phyloP scores from a whole-genome alignment of 208 protist species.

The Crithidia acanthocephali region DNA sequence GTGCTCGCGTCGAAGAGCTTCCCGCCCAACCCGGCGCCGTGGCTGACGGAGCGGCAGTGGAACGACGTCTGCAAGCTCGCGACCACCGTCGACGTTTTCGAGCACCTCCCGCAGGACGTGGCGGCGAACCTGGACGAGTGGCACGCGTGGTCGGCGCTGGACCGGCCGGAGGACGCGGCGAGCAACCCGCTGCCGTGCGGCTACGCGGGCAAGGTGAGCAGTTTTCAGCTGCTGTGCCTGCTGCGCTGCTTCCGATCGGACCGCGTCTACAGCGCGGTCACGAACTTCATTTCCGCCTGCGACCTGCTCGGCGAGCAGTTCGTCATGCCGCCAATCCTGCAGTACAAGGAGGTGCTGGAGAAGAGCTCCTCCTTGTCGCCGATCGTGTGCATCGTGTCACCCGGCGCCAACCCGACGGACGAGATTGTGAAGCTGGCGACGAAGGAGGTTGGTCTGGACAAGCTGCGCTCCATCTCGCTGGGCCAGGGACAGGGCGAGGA shows the following conservation, averaged over 20 bases:
- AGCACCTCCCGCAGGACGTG: conserved; percentile 72
- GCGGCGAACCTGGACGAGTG: conserved; percentile 88
- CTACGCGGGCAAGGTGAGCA: conserved; percentile 71
- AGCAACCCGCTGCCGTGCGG: conserved; percentile 72
- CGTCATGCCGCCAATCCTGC: conserved; percentile 97
- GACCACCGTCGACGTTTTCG: conserved; percentile 80
- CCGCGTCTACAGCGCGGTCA: conserved; percentile 95
- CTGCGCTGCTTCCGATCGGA: conserved; percentile 98
- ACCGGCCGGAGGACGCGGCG: conserved; percentile 93
- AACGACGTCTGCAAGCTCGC: conserved; percentile 94
- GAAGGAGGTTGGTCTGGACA: conserved; percentile 94
- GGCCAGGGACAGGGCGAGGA: conserved; percentile 98
- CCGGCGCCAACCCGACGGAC: conserved; percentile 97
- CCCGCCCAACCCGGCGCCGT: conserved; percentile 84
- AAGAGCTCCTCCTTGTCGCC: conserved; percentile 94
- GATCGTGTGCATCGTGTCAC: conserved; percentile 98
- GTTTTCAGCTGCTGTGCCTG: conserved; percentile 96
- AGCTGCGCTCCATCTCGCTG: conserved; percentile 96
- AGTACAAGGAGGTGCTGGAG: conserved; percentile 96
- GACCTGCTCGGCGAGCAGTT: conserved; percentile 94
- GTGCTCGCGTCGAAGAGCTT: conserved; percentile 94
- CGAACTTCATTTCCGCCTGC: conserved; percentile 94
- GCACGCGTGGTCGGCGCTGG: conserved; percentile 91
- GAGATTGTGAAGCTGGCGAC: conserved; percentile 98
- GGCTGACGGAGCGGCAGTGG: conserved; percentile 97